phyloP scores from a whole-genome alignment of 1,284 basidiomycete genomes.

The Trametes sp. region DNA sequence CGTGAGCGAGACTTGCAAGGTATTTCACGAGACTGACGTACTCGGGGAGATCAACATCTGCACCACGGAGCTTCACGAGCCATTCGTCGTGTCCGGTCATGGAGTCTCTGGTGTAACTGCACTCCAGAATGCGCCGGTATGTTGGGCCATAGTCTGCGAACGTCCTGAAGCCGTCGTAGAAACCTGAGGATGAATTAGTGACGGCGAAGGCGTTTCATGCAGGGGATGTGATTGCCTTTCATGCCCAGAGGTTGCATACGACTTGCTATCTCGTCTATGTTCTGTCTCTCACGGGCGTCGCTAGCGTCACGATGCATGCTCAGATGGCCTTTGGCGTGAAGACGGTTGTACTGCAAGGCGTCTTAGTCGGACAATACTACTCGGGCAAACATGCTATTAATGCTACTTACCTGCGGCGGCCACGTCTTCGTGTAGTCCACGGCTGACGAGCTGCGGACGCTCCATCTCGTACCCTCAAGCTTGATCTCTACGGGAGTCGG shows the following conservation, averaged over 20 bases:
- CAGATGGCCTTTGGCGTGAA: constrained; percentile 45
- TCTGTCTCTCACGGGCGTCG: neutral
- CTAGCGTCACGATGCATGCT: constrained; percentile 33
- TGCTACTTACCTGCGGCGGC: constrained; percentile 31
- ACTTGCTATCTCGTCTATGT: neutral
- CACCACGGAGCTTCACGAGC: constrained; percentile 12
- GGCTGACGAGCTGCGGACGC: constrained; percentile 30
- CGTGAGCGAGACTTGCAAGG: neutral
- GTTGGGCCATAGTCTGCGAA: constrained; percentile 30
- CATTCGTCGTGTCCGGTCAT: constrained; percentile 11
- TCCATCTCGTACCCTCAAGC: constrained; percentile 42
- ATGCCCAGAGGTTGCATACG: neutral
- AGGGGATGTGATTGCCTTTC: neutral
- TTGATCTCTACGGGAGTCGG: constrained; percentile 40
- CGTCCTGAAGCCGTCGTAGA: constrained; percentile 20
- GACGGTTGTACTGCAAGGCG: constrained; percentile 31
- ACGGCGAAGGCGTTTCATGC: neutral
- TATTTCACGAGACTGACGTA: too few relatives aligned
- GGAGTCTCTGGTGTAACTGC: constrained; percentile 10
- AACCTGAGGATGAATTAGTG: constrained; percentile 4
- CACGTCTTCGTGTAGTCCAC: constrained; percentile 9
- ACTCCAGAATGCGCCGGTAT: constrained; percentile 21
- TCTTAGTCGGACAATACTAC: neutral
- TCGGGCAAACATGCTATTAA: constrained; percentile 22
- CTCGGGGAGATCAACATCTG: constrained; percentile 28